A percentile compares a stretch with the other conserved stretches of the same genome.
phyloP scores from a whole-genome alignment of 2,329 filamentous ascomycete species.

The Domatiomyces globalis region DNA sequence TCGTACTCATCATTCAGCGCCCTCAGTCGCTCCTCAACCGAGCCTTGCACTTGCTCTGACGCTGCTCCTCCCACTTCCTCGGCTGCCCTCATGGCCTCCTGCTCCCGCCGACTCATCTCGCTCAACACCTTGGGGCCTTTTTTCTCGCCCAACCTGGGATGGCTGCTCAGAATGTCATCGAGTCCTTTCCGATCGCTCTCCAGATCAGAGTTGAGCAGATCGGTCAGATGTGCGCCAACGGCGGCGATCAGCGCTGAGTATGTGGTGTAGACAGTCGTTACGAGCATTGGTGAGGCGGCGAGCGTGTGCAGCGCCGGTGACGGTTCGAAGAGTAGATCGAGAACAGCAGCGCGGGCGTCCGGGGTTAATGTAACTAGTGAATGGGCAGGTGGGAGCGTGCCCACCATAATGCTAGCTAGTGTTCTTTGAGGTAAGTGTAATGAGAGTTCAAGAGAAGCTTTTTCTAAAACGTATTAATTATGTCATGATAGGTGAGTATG shows the following conservation, averaged over 20 bases:
- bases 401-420: not conserved
- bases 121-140: conserved; percentile 44
- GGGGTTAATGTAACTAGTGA: not conserved
- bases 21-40: conserved; percentile 43
- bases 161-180: conserved; percentile 60
- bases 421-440: no score
- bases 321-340: conserved; percentile 42
- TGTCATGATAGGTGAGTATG: no score
- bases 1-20: conserved; percentile 67
- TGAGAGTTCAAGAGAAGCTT: no score
- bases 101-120: conserved; percentile 64
- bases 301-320: conserved; percentile 59
- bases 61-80: conserved; percentile 28
- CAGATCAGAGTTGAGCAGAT: conserved; percentile 40
- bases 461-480: no score
- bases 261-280: conserved; percentile 42
- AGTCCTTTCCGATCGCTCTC: conserved; percentile 43
- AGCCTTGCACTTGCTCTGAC: conserved; percentile 17
- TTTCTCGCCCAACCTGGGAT: conserved; percentile 70
- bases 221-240: conserved; percentile 48
- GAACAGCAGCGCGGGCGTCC: conserved; percentile 5
- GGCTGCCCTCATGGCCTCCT: conserved; percentile 54
- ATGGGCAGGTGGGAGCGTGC: not conserved
- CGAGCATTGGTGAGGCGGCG: conserved; percentile 51
- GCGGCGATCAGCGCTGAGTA: conserved; percentile 57